phyloP scores from a whole-genome alignment of 1,139 yeast genomes.

The Yamadazyma aaseri region DNA sequence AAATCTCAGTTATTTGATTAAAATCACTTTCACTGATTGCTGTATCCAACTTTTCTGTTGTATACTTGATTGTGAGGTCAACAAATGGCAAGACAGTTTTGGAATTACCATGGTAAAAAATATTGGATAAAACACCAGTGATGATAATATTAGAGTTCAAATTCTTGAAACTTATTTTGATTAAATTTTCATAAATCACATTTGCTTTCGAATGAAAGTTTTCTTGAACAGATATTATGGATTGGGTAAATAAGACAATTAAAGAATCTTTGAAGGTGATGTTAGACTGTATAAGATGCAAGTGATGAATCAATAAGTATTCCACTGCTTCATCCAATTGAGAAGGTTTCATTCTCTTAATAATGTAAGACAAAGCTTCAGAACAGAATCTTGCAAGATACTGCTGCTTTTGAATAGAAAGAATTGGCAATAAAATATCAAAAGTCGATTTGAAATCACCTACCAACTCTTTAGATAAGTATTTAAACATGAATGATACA shows the following conservation, averaged over 20 bases:
- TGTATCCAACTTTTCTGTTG: slow-evolving; percentile 4
- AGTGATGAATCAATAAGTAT: slow-evolving; percentile 51
- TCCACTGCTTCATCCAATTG: slow-evolving; percentile 48
- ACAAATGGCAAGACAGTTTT: slow-evolving; percentile 54
- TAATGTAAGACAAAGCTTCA: slow-evolving; percentile 81
- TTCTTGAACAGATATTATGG: slow-evolving; percentile 71
- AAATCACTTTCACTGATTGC: slow-evolving; percentile 1
- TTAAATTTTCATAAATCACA: slow-evolving; percentile 45
- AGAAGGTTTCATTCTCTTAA: slow-evolving; percentile 62
- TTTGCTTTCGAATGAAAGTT: slow-evolving; percentile 72
- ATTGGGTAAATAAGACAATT: slow-evolving; percentile 64
- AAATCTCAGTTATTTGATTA: slow-evolving; percentile 24
- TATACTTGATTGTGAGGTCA: slow-evolving; percentile 25
- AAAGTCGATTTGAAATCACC: slow-evolving; percentile 70
- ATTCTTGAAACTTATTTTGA: slow-evolving; percentile 32
- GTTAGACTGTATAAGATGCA: slow-evolving; percentile 28
- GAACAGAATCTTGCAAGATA: slow-evolving; percentile 83
- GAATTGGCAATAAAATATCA: slow-evolving; percentile 60
- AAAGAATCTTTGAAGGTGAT: slow-evolving; percentile 55
- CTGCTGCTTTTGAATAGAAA: slow-evolving; percentile 51
- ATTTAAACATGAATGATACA: slow-evolving; percentile 86
- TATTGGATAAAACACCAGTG: slow-evolving; percentile 57
- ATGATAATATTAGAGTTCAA: slow-evolving; percentile 28
- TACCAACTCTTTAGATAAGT: slow-evolving; percentile 63
- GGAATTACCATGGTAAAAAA: slow-evolving; percentile 60